phyloP scores from a whole-genome alignment of 371 early-diverging fungal species.

The Mucor racemosus region DNA sequence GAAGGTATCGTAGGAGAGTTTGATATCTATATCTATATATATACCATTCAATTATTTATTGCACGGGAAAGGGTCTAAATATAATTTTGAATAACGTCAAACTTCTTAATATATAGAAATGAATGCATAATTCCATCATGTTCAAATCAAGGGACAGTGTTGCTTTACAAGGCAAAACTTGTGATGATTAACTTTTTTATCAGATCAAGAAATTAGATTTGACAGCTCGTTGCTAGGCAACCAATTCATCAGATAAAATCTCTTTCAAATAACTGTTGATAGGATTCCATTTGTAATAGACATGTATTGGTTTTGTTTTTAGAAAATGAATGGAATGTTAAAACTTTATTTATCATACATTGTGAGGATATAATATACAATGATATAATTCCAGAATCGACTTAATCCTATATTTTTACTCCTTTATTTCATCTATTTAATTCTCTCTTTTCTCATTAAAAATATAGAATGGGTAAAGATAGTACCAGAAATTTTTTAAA shows the following conservation, averaged over 20 bases:
- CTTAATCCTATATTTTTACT: neutral
- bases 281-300: neutral
- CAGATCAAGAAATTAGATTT: too few relatives aligned
- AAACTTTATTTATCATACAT: neutral
- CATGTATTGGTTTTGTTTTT: neutral
- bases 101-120: neutral
- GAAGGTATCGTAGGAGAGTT: neutral
- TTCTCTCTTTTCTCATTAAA: neutral
- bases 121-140: neutral
- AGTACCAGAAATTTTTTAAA: neutral
- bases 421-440: constrained; percentile 5
- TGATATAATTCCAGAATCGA: neutral
- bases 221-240: neutral
- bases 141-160: neutral
- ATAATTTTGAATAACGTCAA: neutral
- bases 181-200: too few relatives aligned
- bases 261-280: neutral
- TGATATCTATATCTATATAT: neutral
- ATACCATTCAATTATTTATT: neutral
- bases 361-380: neutral
- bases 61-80: neutral
- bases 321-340: constrained; percentile 2
- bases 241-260: neutral
- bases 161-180: too few relatives aligned
- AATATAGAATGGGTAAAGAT: constrained; percentile 11